Conservation (phyloP, 345 rosid species). For the Rhodomyrtus tomentosa region DNA sequence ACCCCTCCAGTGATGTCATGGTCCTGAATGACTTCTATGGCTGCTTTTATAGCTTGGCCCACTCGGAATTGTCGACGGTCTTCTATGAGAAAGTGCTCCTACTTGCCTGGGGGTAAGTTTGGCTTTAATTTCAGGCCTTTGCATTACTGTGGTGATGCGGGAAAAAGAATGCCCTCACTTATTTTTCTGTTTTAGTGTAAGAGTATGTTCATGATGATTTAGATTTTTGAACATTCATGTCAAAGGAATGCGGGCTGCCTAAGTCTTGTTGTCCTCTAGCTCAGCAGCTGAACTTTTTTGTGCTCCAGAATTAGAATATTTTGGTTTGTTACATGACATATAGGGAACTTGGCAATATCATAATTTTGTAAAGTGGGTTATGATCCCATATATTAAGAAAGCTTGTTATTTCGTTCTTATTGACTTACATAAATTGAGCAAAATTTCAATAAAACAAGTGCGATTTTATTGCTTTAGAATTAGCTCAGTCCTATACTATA, state of each 20-base stretch:
- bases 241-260: neutral
- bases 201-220: neutral
- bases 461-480: neutral
- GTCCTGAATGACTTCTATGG: neutral
- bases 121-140: neutral
- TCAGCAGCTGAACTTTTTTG: neutral
- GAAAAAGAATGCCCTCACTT: neutral
- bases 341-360: neutral
- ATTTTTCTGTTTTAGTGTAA: neutral
- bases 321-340: neutral
- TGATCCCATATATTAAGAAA: neutral
- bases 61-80: slow-evolving; percentile 86
- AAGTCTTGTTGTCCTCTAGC: neutral
- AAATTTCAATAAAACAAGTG: neutral
- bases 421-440: neutral
- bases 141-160: neutral
- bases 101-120: slow-evolving; percentile 90
- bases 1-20: neutral
- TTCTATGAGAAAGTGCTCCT: slow-evolving; percentile 93
- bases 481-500: neutral
- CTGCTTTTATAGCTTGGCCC: slow-evolving; percentile 65
- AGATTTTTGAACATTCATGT: neutral
- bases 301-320: neutral
- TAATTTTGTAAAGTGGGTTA: neutral
- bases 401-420: neutral